Evolutionary conservation across 1,284 basidiomycete species (phyloP).

Genomic region (Blastosporella zonata): DNA sequence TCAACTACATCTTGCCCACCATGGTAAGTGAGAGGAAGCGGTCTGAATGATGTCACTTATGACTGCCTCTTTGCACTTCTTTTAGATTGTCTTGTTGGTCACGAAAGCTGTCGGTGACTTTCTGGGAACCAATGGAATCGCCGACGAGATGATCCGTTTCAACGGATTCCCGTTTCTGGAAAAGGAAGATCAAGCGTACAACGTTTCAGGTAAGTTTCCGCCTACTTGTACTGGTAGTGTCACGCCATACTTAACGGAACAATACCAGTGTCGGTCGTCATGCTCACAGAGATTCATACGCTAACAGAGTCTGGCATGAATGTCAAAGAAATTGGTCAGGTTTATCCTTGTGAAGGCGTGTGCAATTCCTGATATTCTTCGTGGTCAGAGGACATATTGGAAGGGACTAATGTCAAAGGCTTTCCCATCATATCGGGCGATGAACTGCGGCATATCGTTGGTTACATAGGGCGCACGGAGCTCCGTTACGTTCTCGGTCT

Average conservation of each 20-base stretch:
- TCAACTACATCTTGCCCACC: constrained; percentile 97
- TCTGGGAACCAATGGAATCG: constrained; percentile 89
- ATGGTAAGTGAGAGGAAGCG: constrained; percentile 63
- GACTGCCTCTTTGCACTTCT: neutral
- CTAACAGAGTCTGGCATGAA: constrained; percentile 76
- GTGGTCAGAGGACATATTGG: constrained; percentile 61
- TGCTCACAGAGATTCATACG: constrained; percentile 78
- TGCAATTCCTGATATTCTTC: neutral
- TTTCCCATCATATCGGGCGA: constrained; percentile 82
- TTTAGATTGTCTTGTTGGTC: constrained; percentile 89
- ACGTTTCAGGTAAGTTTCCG: constrained; percentile 70
- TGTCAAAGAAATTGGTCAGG: constrained; percentile 75
- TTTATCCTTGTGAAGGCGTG: neutral
- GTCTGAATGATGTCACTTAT: neutral
- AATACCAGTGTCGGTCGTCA: constrained; percentile 77
- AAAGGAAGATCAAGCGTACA: constrained; percentile 89
- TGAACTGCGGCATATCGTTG: constrained; percentile 63
- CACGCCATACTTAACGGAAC: neutral
- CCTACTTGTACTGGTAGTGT: constrained; percentile 9
- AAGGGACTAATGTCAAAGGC: constrained; percentile 78
- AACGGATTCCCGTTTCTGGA: constrained; percentile 97
- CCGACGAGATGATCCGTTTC: constrained; percentile 96
- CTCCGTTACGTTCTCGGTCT: constrained; percentile 82
- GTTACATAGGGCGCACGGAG: constrained; percentile 88
- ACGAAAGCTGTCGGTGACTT: constrained; percentile 98